Conservation (phyloP, 805 yeast species). For the Wickerhamiella galacta region DNA sequence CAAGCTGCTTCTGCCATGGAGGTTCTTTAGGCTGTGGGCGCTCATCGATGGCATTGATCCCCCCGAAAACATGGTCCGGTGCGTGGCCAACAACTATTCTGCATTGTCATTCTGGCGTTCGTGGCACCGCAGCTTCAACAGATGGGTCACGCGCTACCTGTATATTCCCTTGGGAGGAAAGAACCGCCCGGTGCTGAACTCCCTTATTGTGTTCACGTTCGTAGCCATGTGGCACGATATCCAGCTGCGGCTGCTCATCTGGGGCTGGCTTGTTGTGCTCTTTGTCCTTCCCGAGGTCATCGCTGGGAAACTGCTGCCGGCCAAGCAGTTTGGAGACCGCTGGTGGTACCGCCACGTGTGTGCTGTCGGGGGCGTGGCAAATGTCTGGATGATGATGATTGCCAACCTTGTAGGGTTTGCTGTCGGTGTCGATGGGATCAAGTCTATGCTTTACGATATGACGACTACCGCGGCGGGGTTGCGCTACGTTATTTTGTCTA, state of each 20-base stretch:
- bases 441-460: slow-evolving; percentile 47
- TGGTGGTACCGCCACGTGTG: slow-evolving; percentile 72
- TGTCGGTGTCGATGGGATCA: slow-evolving; percentile 74
- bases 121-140: slow-evolving; percentile 90
- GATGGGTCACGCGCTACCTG: slow-evolving; percentile 77
- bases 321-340: slow-evolving; percentile 23
- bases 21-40: slow-evolving; percentile 86
- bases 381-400: slow-evolving; percentile 96
- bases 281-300: slow-evolving; percentile 75
- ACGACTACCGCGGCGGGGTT: slow-evolving; percentile 56
- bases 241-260: slow-evolving; percentile 62
- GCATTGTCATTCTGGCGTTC: slow-evolving; percentile 97
- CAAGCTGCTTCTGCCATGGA: slow-evolving; percentile 87
- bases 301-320: slow-evolving; percentile 31
- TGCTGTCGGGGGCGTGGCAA: slow-evolving; percentile 73
- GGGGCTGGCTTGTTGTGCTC: slow-evolving; percentile 93
- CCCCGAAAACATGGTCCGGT: slow-evolving; percentile 94
- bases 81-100: slow-evolving; percentile 86
- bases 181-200: slow-evolving; percentile 50
- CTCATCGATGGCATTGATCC: slow-evolving; percentile 86
- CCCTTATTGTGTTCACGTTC: slow-evolving; percentile 76
- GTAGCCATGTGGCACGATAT: slow-evolving; percentile 99
- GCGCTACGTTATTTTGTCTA: slow-evolving; percentile 40
- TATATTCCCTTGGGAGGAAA: slow-evolving; percentile 88
- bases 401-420: slow-evolving; percentile 94